Percentiles rank a stretch among this genome's conserved stretches.
Evolutionary conservation across 495 filamentous ascomycete species (phyloP).

Genomic region (Xylaria grammica): DNA sequence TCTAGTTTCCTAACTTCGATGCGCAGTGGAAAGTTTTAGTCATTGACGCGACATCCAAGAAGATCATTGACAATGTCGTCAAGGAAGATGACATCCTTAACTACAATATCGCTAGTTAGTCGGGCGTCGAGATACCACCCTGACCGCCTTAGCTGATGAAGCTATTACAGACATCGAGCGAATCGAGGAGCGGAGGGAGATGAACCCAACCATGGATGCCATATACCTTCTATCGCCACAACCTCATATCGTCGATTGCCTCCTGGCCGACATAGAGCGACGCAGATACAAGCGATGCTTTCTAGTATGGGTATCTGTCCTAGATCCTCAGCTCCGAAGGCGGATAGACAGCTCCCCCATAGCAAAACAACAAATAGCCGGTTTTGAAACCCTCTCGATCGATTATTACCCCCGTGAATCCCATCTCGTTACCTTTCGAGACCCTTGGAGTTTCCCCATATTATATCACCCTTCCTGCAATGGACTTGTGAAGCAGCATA

Average conservation of each 20-base stretch:
- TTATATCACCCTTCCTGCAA: conserved; percentile 92
- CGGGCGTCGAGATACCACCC: conserved; percentile 11
- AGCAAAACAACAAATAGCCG: conserved; percentile 74
- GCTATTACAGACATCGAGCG: conserved; percentile 76
- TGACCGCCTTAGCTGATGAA: conserved; percentile 29
- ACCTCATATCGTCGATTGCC: conserved; percentile 86
- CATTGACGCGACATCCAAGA: conserved; percentile 77
- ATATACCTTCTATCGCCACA: conserved; percentile 87
- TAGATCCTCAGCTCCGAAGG: conserved; percentile 47
- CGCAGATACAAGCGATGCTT: conserved; percentile 74
- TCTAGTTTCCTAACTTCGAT: conserved; percentile 20
- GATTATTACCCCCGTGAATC: conserved; percentile 93
- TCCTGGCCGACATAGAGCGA: conserved; percentile 88
- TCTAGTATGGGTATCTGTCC: conserved; percentile 79
- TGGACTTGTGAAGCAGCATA: conserved; percentile 76
- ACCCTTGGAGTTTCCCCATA: conserved; percentile 93
- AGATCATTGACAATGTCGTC: conserved; percentile 83
- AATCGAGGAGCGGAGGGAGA: conserved; percentile 80
- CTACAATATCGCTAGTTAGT: conserved; percentile 89
- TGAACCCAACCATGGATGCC: conserved; percentile 88
- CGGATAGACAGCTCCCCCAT: conserved; percentile 48
- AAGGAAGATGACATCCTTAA: conserved; percentile 96
- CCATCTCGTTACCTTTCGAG: conserved; percentile 85
- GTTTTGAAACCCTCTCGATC: conserved; percentile 74
- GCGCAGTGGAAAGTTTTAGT: conserved; percentile 94